Conservation (phyloP, 441 rosid genomes). For the Lepidium campestre region DNA sequence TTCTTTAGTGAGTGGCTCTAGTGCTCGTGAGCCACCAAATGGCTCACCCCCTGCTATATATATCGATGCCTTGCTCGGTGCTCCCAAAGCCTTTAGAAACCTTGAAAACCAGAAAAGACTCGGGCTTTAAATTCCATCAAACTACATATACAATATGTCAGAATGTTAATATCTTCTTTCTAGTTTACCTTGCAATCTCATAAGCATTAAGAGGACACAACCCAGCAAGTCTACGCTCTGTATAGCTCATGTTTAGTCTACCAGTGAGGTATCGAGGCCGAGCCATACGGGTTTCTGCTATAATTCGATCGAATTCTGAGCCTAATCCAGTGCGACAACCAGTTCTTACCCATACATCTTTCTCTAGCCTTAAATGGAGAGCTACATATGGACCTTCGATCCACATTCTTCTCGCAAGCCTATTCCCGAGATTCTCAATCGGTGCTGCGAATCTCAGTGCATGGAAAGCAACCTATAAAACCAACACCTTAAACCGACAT, state of each 20-base stretch:
- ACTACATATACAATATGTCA: not conserved
- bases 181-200: slow-evolving; percentile 56
- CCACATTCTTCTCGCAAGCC: slow-evolving; percentile 77
- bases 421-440: slow-evolving; percentile 56
- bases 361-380: slow-evolving; percentile 74
- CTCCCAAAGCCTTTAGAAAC: slow-evolving; percentile 68
- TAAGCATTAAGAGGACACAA: slow-evolving; percentile 62
- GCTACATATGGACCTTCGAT: slow-evolving; percentile 80
- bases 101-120: slow-evolving; percentile 22
- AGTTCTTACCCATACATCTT: slow-evolving; percentile 88
- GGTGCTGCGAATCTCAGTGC: slow-evolving; percentile 64
- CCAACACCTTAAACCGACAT: not conserved
- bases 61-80: slow-evolving; percentile 43
- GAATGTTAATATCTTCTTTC: not conserved
- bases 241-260: slow-evolving; percentile 49
- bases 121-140: not conserved
- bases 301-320: slow-evolving; percentile 40
- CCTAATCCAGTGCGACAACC: slow-evolving; percentile 81
- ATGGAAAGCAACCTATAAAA: slow-evolving; percentile 70
- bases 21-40: slow-evolving; percentile 57
- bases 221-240: slow-evolving; percentile 59
- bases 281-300: slow-evolving; percentile 34
- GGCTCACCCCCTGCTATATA: slow-evolving; percentile 77
- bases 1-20: slow-evolving; percentile 46
- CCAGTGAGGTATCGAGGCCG: slow-evolving; percentile 59